Percentiles rank a stretch among this genome's conserved stretches.
Evolutionary conservation across 139 green algal species (phyloP).

Genomic region (Nannochloris sp.): DNA sequence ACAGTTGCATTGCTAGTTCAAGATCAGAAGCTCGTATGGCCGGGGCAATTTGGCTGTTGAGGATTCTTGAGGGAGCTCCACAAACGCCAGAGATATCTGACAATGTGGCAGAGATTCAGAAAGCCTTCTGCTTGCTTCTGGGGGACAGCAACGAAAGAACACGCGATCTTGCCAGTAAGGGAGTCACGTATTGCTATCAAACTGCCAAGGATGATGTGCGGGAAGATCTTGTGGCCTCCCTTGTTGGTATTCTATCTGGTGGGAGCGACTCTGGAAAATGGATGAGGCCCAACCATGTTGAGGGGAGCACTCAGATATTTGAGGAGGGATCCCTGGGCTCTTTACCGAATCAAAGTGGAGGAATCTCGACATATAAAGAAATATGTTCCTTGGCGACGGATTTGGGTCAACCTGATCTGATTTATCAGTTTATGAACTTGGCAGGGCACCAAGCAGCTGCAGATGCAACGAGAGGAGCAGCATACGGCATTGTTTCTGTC

Average conservation of each 20-base stretch:
- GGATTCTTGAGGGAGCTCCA: constrained; percentile 59
- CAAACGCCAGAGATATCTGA: constrained; percentile 32
- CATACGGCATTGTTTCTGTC: constrained; percentile 79
- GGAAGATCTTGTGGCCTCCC: constrained; percentile 52
- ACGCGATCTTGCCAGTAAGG: constrained; percentile 66
- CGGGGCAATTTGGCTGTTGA: constrained; percentile 69
- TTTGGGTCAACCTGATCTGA: constrained; percentile 83
- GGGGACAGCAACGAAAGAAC: not conserved
- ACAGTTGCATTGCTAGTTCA: constrained; percentile 44
- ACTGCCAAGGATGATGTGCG: constrained; percentile 43
- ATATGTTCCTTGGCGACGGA: constrained; percentile 81
- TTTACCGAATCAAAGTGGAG: constrained; percentile 18
- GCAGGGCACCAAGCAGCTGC: constrained; percentile 58
- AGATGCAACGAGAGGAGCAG: constrained; percentile 63
- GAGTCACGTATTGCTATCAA: constrained; percentile 69
- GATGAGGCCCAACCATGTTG: not conserved
- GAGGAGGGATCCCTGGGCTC: constrained; percentile 2
- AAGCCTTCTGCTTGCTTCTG: constrained; percentile 40
- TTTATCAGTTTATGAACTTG: constrained; percentile 85
- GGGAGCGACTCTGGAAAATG: constrained; percentile 2
- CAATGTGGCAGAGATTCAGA: constrained; percentile 50
- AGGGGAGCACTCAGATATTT: constrained; percentile 6
- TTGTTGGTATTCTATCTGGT: constrained; percentile 40
- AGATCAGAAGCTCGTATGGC: constrained; percentile 55
- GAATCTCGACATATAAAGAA: constrained; percentile 79